These are phyloP conservation scores for Zymoseptoria pseudotritici DNA, from an alignment of 2,329 filamentous ascomycete species.

Conservation along the genomic window DNA sequence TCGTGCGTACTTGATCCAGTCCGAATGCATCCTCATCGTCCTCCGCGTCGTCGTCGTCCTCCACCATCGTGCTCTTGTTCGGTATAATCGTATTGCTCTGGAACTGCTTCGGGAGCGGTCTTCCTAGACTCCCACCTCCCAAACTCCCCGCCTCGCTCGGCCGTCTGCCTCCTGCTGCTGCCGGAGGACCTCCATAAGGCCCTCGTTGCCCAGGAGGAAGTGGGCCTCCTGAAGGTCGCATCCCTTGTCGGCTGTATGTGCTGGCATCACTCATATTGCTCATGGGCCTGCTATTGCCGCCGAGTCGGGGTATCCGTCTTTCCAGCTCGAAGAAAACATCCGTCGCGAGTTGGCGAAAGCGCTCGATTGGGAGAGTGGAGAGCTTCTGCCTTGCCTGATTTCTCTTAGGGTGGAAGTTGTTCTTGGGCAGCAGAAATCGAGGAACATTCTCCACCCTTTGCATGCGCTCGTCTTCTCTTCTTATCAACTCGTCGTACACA, in stretches of 20 bases:
- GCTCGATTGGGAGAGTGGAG: constrained; percentile 74
- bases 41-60: constrained; percentile 73
- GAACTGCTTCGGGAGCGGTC: constrained; percentile 79
- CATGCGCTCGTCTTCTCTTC: constrained; percentile 62
- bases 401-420: constrained; percentile 88
- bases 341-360: constrained; percentile 86
- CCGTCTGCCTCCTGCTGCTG: constrained; percentile 32
- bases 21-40: constrained; percentile 23
- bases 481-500: constrained; percentile 88
- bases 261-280: constrained; percentile 54
- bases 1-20: constrained; percentile 18
- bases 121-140: constrained; percentile 53
- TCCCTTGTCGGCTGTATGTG: constrained; percentile 22
- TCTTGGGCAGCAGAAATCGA: constrained; percentile 71
- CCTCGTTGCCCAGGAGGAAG: constrained; percentile 18
- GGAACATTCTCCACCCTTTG: constrained; percentile 49
- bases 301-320: constrained; percentile 77
- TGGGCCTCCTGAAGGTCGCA: constrained; percentile 29
- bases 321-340: constrained; percentile 96
- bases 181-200: constrained; percentile 21
- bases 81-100: constrained; percentile 86
- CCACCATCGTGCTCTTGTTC: constrained; percentile 95
- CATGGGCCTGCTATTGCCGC: constrained; percentile 59
- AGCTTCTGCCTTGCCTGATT: constrained; percentile 97
- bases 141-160: constrained; percentile 35